A percentile compares a stretch with the other conserved stretches of the same genome.
These are phyloP conservation scores for Hypoxylon lienhwacheense DNA, from an alignment of 495 filamentous ascomycete genomes.

Conservation along the genomic window DNA sequence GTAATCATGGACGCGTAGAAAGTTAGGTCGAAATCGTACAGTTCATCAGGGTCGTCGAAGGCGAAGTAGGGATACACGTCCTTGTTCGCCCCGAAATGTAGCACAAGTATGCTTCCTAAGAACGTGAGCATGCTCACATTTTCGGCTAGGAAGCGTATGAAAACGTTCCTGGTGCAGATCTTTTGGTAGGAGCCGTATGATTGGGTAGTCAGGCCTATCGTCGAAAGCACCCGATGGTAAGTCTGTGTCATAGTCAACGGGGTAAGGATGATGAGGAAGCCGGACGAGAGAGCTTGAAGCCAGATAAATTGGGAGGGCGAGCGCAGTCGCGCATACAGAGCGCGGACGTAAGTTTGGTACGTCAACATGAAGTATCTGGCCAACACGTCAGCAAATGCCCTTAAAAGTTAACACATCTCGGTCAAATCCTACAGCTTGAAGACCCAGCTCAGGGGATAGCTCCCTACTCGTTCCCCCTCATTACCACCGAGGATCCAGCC, in stretches of 20 bases:
- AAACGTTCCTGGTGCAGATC: slow-evolving; percentile 61
- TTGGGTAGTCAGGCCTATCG: slow-evolving; percentile 54
- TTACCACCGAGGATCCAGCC: slow-evolving; percentile 63
- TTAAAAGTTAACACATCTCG: background rate
- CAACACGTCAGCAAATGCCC: slow-evolving; percentile 23
- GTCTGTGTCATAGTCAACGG: slow-evolving; percentile 61
- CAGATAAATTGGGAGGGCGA: slow-evolving; percentile 61
- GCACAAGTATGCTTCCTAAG: slow-evolving; percentile 59
- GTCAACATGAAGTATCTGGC: slow-evolving; percentile 63
- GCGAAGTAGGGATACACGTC: slow-evolving; percentile 62
- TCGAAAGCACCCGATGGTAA: slow-evolving; percentile 53
- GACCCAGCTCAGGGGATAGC: slow-evolving; percentile 64
- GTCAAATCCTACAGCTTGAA: slow-evolving; percentile 58
- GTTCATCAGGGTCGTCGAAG: slow-evolving; percentile 51
- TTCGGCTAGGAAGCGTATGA: slow-evolving; percentile 63
- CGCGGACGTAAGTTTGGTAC: slow-evolving; percentile 70
- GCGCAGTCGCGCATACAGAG: slow-evolving; percentile 64
- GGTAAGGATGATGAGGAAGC: slow-evolving; percentile 59
- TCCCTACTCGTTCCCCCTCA: slow-evolving; percentile 62
- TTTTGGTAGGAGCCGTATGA: slow-evolving; percentile 62
- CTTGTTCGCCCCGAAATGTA: slow-evolving; percentile 65
- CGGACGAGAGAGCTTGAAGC: slow-evolving; percentile 60
- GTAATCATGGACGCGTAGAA: slow-evolving; percentile 62
- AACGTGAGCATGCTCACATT: slow-evolving; percentile 68
- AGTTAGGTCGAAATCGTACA: slow-evolving; percentile 59